These are phyloP conservation scores for Phlegmacium glaucopus DNA, from an alignment of 768 basidiomycete genomes.

Conservation along the genomic window DNA sequence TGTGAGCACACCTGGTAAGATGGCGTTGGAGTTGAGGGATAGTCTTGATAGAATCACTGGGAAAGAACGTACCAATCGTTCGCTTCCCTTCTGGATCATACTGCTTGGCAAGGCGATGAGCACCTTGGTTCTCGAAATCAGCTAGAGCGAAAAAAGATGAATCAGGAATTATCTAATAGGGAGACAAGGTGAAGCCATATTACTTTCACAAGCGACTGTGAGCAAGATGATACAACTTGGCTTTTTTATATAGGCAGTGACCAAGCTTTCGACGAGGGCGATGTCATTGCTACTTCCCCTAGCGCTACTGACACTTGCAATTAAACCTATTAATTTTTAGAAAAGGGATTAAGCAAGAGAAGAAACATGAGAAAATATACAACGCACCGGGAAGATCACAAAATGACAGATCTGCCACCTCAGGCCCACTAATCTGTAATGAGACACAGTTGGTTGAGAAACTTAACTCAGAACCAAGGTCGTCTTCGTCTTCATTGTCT, in stretches of 20 bases:
- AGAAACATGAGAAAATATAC: background rate
- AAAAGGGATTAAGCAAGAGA: background rate
- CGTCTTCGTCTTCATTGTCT: conserved; percentile 26
- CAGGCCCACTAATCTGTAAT: conserved; percentile 54
- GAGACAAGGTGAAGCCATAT: conserved; percentile 11
- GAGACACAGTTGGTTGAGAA: conserved; percentile 60
- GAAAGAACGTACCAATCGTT: conserved; percentile 55
- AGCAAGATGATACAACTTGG: conserved; percentile 62
- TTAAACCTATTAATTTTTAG: conserved; percentile 41
- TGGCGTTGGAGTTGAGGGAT: background rate
- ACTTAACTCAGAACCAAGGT: conserved; percentile 17
- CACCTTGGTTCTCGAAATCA: conserved; percentile 79
- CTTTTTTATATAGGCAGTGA: conserved; percentile 54
- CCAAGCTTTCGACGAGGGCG: conserved; percentile 55
- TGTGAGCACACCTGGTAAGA: conserved; percentile 59
- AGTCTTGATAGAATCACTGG: background rate
- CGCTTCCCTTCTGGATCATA: conserved; percentile 61
- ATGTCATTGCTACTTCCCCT: conserved; percentile 51
- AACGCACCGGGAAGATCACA: conserved; percentile 55
- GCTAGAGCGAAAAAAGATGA: conserved; percentile 35
- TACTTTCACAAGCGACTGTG: conserved; percentile 64
- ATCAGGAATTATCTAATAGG: background rate
- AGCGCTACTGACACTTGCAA: conserved; percentile 49
- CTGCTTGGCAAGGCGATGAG: conserved; percentile 58
- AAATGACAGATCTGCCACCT: conserved; percentile 62